A percentile compares a stretch with the other conserved stretches of the same genome.
Conservation (phyloP, 345 rosid genomes). For the Carallia pectinifolia region DNA sequence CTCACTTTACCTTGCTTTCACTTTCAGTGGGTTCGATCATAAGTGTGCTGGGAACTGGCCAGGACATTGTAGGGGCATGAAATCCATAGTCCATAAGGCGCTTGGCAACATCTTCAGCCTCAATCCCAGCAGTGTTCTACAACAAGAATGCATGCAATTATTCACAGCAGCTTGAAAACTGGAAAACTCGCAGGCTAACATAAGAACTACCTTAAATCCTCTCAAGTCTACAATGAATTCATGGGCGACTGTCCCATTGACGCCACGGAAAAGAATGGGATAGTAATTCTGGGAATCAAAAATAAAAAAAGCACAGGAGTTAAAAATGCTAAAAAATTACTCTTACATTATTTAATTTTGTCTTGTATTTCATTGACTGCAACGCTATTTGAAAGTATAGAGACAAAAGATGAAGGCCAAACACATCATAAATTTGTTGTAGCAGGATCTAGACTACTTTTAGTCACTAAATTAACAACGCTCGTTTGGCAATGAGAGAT, state of each 20-base stretch:
- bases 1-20: conserved; percentile 85
- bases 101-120: conserved; percentile 97
- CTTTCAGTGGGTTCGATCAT: conserved; percentile 99
- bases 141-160: conserved; percentile 13
- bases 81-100: conserved; percentile 96
- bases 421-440: background rate
- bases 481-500: too few species aligned
- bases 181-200: background rate
- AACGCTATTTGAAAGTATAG: background rate
- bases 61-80: conserved; percentile 98
- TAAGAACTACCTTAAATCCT: conserved; percentile 68
- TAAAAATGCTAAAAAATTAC: background rate
- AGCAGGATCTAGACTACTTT: background rate
- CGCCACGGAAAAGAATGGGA: conserved; percentile 93
- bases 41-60: conserved; percentile 99
- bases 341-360: background rate
- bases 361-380: background rate
- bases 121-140: conserved; percentile 88
- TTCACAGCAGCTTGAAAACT: conserved; percentile 11
- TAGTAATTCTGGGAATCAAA: conserved; percentile 56
- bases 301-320: background rate
- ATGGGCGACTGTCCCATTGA: conserved; percentile 91
- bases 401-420: background rate
- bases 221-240: conserved; percentile 94
- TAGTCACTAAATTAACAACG: too few species aligned